Base-by-base conservation (phyloP, 164 flowering plant genomes). In the Houttuynia cordata region DNA sequence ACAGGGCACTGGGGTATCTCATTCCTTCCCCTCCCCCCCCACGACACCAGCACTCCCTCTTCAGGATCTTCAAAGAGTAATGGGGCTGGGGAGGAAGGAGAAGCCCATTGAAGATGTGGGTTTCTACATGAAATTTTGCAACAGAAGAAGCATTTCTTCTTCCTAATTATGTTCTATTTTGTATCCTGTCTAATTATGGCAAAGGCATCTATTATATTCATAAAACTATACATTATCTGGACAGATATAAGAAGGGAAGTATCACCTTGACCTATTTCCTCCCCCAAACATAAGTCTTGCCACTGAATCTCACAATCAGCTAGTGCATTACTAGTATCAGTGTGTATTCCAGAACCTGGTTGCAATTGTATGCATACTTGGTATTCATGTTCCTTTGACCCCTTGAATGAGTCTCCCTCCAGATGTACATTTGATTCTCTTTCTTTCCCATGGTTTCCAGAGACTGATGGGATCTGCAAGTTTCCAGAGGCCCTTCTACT, bases 191-290 rank as follows among this genome's bases (percentile, higher is more conserved):
- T 30, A 30, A 30, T 30, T 30, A 2, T 30, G 37, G 37, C 2
- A 30, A 30, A 30, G 4, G 37, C 37, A 30, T 30, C 37, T 30
- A 2, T 30, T 30, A 30, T 2, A 30, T 30, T 2, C 37, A 6
- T 30, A 2, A 30, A 30, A 30, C 4, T 30, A 30, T 30, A 2
- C 37, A 30, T 30, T 30, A 30, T 2, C 37, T 30, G 37, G 2
- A 2, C 2, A 6, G 37, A 30, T 30, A 30, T 30, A 30, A 30
- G 37, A 30, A 30, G 17, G 17, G 49, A 42, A 1, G 8, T 42
- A 42, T 14, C 49, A 85, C 96, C 96, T 78, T 73, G 81, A 8
- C 94, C 96, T 66, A 89, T 70, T 73, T 81, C 87, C 70, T 83
- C 94, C 52, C 78, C 73, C 42, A 89, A 34, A 12, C 70, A 73